Evolutionary conservation across 352 stramenopile genomes (phyloP).

Genomic region (Plasmopara halstedii): DNA sequence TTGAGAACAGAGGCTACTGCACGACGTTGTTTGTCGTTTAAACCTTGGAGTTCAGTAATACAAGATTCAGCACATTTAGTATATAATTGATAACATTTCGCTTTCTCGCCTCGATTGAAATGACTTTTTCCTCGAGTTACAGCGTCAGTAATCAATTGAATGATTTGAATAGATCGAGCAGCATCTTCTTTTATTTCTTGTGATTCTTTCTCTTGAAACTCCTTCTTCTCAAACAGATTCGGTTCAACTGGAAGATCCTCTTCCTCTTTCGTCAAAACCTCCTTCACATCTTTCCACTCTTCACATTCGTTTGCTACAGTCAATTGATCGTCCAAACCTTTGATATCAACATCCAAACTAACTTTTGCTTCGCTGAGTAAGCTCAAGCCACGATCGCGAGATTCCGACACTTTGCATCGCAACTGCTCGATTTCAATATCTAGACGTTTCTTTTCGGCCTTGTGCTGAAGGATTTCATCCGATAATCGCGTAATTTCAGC

Average conservation of each 20-base stretch:
- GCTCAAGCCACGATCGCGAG: conserved; percentile 1
- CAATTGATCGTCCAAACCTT: conserved; percentile 10
- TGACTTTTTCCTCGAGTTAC: conserved; percentile 56
- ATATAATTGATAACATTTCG: conserved; percentile 65
- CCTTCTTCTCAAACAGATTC: too few species aligned
- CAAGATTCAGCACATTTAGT: conserved; percentile 37
- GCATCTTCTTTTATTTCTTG: conserved; percentile 37
- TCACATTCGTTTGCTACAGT: conserved; percentile 6
- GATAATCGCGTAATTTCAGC: conserved; percentile 25
- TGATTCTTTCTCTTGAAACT: too few species aligned
- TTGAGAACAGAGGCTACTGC: conserved; percentile 33
- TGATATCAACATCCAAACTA: not conserved
- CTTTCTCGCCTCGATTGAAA: conserved; percentile 73
- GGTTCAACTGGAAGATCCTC: too few species aligned
- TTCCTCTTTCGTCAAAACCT: conserved; percentile 24
- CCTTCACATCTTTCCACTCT: conserved; percentile 16
- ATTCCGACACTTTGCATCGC: conserved; percentile 40
- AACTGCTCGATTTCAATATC: conserved; percentile 62
- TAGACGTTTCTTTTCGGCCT: conserved; percentile 37
- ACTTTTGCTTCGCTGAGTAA: conserved; percentile 16
- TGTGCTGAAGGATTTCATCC: conserved; percentile 29
- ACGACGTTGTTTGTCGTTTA: conserved; percentile 24
- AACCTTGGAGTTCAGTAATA: conserved; percentile 27
- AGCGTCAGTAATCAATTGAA: conserved; percentile 34
- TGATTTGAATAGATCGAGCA: conserved; percentile 26